These are phyloP conservation scores for Cyclanthera cordifolia DNA, from an alignment of 306 rosid genomes.

Conservation along the genomic window DNA sequence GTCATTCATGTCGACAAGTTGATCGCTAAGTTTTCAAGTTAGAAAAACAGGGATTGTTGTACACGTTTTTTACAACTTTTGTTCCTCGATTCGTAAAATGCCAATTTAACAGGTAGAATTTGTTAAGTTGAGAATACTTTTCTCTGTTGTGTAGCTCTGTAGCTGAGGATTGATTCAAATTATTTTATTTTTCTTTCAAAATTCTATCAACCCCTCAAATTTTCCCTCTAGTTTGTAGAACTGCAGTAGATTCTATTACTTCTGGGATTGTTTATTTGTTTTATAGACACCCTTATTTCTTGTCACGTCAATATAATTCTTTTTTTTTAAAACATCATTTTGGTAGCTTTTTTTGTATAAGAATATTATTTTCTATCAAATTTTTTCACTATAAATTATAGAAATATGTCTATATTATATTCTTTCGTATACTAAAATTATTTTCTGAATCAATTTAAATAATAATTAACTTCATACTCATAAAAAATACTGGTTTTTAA, in stretches of 20 bases:
- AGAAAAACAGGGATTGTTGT: not conserved
- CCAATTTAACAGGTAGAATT: not conserved
- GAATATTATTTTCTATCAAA: too few relatives aligned
- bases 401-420: too few relatives aligned
- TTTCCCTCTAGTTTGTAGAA: not conserved
- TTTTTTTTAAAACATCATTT: too few relatives aligned
- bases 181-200: not conserved
- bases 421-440: too few relatives aligned
- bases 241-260: not conserved
- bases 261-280: not conserved
- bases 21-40: constrained; percentile 61
- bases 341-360: too few relatives aligned
- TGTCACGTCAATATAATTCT: too few relatives aligned
- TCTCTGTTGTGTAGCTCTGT: not conserved
- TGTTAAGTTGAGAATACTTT: not conserved
- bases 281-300: too few relatives aligned
- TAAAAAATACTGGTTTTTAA: too few relatives aligned
- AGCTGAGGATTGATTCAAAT: not conserved
- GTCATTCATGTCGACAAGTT: constrained; percentile 86
- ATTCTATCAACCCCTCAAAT: not conserved
- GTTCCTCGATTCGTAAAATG: not conserved
- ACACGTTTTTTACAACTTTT: constrained; percentile 3
- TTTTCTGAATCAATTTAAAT: too few relatives aligned
- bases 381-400: too few relatives aligned
- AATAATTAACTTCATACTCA: too few relatives aligned